Base-by-base conservation (phyloP, 148 eudicot genomes). In the Hydrangea macrophylla region DNA sequence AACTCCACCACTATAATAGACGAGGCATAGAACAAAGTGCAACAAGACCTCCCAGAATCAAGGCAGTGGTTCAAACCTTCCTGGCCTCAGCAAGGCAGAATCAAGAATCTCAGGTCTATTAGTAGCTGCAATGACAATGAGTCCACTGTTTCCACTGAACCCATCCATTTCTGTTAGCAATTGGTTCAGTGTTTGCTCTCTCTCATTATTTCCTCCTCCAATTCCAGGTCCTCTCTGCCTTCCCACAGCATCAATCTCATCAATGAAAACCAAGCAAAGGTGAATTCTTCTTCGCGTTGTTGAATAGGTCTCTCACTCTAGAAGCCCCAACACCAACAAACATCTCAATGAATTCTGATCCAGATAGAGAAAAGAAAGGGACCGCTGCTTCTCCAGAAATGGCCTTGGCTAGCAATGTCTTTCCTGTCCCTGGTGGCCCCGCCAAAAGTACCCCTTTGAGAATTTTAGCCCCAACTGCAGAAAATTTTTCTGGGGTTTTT, bases 281-380 rank as follows among this genome's bases (percentile, higher is more conserved):
- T 0, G 92, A 76, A 65, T 88, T 88, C 28, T 31, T 71, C 78
- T 88, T 91, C 0, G 95, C 97, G 77, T 91, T 88, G 73, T 91
- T 80, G 81, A 91, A 91, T 40, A 91, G 75, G 53, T 91, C 96
- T 77, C 96, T 59, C 4, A 89, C 97, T 62, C 96, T 83, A 2
- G 97, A 92, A 9, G 96, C 96, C 22, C 97, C 97, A 24, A 92
- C 90, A 0, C 96, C 96, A 0, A 92, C 97, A 72, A 89, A 92
- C 92, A 89, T 92, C 76, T 92, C 97, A 58, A 89, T 76, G 64
- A 92, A 92, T 67, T 92, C 92, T 4, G 97, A 89, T 0, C 96
- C 97, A 0, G 96, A 89, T 1, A 92, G 72, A 0, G 97, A 89
- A 59, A 89, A 85, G 81, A 92, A 92, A 0, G 92, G 96, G 13